These are phyloP conservation scores for Eimeria zaria DNA, from an alignment of 169 alveolate genomes.

Conservation along the genomic window DNA sequence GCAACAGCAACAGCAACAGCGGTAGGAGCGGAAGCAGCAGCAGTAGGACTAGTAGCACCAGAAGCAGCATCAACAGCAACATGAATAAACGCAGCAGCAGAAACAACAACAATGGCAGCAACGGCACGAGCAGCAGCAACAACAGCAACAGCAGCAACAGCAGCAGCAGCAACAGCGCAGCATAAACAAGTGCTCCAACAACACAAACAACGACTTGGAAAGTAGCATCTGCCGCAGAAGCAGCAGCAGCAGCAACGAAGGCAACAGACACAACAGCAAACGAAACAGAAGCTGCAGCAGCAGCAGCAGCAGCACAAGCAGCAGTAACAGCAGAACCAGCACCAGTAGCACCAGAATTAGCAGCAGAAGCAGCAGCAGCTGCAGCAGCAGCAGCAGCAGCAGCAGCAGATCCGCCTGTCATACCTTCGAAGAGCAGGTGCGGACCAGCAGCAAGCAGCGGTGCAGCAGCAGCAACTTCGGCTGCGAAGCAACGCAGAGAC, in stretches of 20 bases:
- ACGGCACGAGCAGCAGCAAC: no score
- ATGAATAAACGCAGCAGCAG: no score
- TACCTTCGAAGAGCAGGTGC: constrained; percentile 11
- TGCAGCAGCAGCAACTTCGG: constrained; percentile 39
- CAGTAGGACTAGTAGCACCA: no score
- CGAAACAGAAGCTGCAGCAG: no score
- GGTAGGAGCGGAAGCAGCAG: no score
- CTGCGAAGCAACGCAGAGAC: neutral
- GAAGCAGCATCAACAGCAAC: no score
- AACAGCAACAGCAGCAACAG: neutral
- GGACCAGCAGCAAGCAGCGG: constrained; percentile 13
- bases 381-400: constrained; percentile 34
- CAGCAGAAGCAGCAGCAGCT: constrained; percentile 38
- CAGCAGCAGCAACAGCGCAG: neutral
- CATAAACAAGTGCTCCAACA: neutral
- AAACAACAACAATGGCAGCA: no score
- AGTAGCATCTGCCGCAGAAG: constrained; percentile 17
- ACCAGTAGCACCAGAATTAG: neutral
- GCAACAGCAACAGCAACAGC: constrained; percentile 1
- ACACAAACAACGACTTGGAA: neutral
- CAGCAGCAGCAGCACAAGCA: constrained; percentile 6
- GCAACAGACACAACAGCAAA: no score
- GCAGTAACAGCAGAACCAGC: no score
- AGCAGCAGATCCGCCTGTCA: neutral
- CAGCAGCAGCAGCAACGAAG: no score